phyloP scores from a whole-genome alignment of 1,284 basidiomycete species.

The Vanrija humicola region DNA sequence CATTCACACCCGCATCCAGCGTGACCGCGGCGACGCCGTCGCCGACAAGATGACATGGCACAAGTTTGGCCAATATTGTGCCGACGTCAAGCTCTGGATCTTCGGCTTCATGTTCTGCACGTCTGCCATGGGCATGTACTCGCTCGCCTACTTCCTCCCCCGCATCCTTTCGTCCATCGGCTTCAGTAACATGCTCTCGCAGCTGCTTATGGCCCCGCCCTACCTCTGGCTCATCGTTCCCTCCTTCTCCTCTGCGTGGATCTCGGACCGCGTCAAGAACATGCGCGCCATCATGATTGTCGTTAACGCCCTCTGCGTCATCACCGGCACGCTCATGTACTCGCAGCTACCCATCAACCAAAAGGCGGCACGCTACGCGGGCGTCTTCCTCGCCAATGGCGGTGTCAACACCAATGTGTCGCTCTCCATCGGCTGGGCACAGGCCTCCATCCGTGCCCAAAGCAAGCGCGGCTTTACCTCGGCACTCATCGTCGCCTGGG shows the following conservation, averaged over 20 bases:
- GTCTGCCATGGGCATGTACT: slow-evolving; percentile 17
- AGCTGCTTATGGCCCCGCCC: slow-evolving; percentile 48
- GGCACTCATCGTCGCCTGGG: slow-evolving; percentile 14
- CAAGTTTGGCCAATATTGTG: slow-evolving; percentile 39
- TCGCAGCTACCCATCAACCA: slow-evolving; percentile 7
- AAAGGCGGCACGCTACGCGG: slow-evolving; percentile 45
- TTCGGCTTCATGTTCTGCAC: slow-evolving; percentile 49
- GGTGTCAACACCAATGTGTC: slow-evolving; percentile 39
- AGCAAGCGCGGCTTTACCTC: slow-evolving; percentile 40
- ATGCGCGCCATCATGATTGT: slow-evolving; percentile 4
- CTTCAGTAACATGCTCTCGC: slow-evolving; percentile 36
- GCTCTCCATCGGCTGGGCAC: slow-evolving; percentile 39
- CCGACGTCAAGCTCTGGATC: slow-evolving; percentile 50
- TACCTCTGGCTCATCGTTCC: slow-evolving; percentile 44
- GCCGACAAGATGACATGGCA: slow-evolving; percentile 43
- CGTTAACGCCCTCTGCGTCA: slow-evolving; percentile 8
- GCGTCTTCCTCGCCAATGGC: slow-evolving; percentile 46
- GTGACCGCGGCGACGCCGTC: slow-evolving; percentile 49
- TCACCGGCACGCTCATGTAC: slow-evolving; percentile 14
- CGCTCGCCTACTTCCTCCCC: slow-evolving; percentile 48
- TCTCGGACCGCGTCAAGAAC: slow-evolving; percentile 39
- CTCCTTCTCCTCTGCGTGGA: slow-evolving; percentile 39
- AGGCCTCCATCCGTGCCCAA: slow-evolving; percentile 50
- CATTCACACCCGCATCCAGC: slow-evolving; percentile 48
- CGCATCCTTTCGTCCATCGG: slow-evolving; percentile 48